Conservation (phyloP, 2,329 filamentous ascomycete genomes). For the Phaeoacremonium minimum region DNA sequence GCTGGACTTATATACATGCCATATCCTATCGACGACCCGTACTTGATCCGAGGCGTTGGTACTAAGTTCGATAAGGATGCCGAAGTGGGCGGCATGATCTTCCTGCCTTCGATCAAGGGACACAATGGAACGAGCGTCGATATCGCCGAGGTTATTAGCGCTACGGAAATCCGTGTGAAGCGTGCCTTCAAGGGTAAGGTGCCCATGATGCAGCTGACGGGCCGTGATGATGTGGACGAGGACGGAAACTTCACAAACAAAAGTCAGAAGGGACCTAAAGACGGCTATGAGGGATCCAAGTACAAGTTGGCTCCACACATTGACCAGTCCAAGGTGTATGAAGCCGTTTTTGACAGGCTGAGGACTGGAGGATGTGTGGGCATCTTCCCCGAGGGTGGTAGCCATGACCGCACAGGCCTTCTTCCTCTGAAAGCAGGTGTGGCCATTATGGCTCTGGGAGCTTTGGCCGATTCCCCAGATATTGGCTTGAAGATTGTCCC, state of each 20-base stretch:
- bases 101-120: constrained; percentile 80
- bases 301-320: constrained; percentile 91
- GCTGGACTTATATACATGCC: constrained; percentile 82
- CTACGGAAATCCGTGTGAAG: constrained; percentile 81
- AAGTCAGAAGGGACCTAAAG: constrained; percentile 46
- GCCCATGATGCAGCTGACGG: constrained; percentile 76
- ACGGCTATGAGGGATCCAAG: constrained; percentile 70
- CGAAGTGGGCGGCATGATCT: constrained; percentile 76
- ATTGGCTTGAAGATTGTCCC: constrained; percentile 93
- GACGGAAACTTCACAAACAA: constrained; percentile 59
- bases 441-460: constrained; percentile 94
- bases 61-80: constrained; percentile 79
- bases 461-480: constrained; percentile 77
- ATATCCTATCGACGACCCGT: constrained; percentile 80
- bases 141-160: constrained; percentile 74
- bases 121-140: constrained; percentile 73
- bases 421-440: constrained; percentile 93
- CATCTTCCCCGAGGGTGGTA: constrained; percentile 95
- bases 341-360: constrained; percentile 84
- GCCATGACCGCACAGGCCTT: constrained; percentile 88
- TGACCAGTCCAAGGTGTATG: constrained; percentile 89
- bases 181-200: constrained; percentile 77
- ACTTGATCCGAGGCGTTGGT: constrained; percentile 70
- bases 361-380: constrained; percentile 83
- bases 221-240: constrained; percentile 66